These are phyloP conservation scores for Phytopythium cucurbitacearum DNA, from an alignment of 352 stramenopile species.

Conservation along the genomic window DNA sequence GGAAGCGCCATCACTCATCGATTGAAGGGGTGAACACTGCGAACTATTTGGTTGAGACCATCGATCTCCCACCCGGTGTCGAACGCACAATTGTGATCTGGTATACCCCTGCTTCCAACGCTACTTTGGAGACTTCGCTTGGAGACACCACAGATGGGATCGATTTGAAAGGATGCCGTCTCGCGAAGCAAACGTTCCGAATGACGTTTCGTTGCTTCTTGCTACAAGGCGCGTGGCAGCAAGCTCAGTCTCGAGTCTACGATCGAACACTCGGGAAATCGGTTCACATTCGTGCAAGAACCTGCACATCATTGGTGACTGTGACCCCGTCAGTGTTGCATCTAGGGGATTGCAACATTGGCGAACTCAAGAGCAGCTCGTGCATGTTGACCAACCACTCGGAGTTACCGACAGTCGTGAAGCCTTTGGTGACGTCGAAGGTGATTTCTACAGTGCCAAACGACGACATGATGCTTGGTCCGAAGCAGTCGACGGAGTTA, in stretches of 20 bases:
- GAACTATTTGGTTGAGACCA: constrained; percentile 86
- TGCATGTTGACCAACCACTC: constrained; percentile 89
- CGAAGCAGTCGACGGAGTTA: constrained; percentile 84
- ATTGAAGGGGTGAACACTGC: constrained; percentile 63
- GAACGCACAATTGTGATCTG: constrained; percentile 88
- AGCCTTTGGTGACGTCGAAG: constrained; percentile 84
- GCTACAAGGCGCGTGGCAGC: constrained; percentile 82
- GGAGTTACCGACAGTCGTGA: constrained; percentile 82
- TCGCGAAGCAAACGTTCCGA: constrained; percentile 87
- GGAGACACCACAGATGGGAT: constrained; percentile 47
- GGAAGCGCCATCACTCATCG: constrained; percentile 33
- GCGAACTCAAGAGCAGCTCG: constrained; percentile 81
- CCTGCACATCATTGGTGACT: constrained; percentile 86
- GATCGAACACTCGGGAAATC: constrained; percentile 84
- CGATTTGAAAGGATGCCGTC: constrained; percentile 73
- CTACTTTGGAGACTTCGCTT: constrained; percentile 32
- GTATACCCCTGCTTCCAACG: constrained; percentile 60
- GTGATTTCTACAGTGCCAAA: constrained; percentile 88
- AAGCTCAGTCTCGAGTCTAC: constrained; percentile 81
- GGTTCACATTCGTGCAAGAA: constrained; percentile 80
- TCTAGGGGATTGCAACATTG: constrained; percentile 87
- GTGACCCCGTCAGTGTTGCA: constrained; percentile 82
- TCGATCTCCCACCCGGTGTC: constrained; percentile 80
- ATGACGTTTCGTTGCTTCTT: constrained; percentile 86
- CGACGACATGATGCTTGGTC: constrained; percentile 81